phyloP scores from a whole-genome alignment of 1,284 basidiomycete species.

The Caloboletus firmus region DNA sequence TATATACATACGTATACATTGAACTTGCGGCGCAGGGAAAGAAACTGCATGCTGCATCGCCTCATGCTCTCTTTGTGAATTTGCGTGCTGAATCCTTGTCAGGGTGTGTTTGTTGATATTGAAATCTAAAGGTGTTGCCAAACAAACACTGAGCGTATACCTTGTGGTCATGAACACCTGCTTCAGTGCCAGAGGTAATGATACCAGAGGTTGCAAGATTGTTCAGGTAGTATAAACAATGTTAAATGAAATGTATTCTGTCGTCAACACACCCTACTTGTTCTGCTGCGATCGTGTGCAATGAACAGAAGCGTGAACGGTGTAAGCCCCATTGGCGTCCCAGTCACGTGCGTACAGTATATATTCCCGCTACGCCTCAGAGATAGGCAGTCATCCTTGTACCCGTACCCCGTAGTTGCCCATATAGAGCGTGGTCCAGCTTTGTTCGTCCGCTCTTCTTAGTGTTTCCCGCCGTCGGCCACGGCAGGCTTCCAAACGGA shows the following conservation, averaged over 20 bases:
- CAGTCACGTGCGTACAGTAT: no score
- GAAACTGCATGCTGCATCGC: not conserved
- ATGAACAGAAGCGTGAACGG: not conserved
- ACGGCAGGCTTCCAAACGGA: no score
- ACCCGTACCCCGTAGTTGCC: no score
- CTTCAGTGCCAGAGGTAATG: not conserved
- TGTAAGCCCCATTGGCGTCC: no score
- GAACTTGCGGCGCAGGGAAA: not conserved
- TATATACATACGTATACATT: constrained; percentile 14
- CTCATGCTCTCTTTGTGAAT: not conserved
- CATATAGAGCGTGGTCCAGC: no score
- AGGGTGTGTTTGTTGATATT: constrained; percentile 20
- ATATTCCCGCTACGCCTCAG: no score
- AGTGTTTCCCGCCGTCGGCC: no score
- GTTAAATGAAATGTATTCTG: not conserved
- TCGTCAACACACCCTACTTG: not conserved
- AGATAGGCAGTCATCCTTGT: no score
- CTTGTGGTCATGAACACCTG: not conserved
- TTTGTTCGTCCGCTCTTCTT: no score
- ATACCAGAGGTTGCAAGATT: not conserved
- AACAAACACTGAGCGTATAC: constrained; percentile 2
- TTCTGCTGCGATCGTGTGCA: no score
- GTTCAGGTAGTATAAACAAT: not conserved
- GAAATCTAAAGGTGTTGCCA: constrained; percentile 12
- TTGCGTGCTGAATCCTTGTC: not conserved